Percentiles rank a stretch among this genome's conserved stretches.
Evolutionary conservation across 768 basidiomycete species (phyloP).

Genomic region (Tricholoma terreum): DNA sequence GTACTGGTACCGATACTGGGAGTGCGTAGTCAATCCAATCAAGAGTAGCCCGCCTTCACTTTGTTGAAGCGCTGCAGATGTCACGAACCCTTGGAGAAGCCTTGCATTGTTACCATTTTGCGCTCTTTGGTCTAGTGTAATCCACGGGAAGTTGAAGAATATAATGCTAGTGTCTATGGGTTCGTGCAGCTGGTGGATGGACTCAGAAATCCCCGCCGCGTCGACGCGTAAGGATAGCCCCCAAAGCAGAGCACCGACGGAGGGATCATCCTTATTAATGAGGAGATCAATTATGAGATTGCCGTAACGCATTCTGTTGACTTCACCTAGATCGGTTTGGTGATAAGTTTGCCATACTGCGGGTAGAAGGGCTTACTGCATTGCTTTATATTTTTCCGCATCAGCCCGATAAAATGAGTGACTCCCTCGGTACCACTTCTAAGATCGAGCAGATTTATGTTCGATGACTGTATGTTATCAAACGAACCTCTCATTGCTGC

Average conservation of each 20-base stretch:
- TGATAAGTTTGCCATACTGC: too few species aligned
- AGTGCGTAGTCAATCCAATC: neutral
- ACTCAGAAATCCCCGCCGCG: neutral
- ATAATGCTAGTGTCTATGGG: neutral
- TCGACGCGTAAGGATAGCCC: neutral
- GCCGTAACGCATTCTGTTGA: too few species aligned
- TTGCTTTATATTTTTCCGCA: too few species aligned
- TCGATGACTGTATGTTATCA: neutral
- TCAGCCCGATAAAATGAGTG: too few species aligned
- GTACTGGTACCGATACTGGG: neutral
- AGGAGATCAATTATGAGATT: too few species aligned
- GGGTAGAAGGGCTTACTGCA: too few species aligned
- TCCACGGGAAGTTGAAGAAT: neutral
- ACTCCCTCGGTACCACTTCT: too few species aligned
- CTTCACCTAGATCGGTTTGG: too few species aligned
- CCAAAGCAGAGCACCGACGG: neutral
- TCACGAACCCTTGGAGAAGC: neutral
- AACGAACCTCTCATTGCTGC: neutral
- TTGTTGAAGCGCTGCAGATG: neutral
- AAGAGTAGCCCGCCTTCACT: neutral
- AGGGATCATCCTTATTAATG: too few species aligned
- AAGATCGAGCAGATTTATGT: neutral
- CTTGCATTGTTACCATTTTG: neutral
- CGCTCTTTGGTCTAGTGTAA: too few species aligned
- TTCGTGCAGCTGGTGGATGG: too few species aligned